These are phyloP conservation scores for Pseudogymnoascus sp. DNA, from an alignment of 2,329 filamentous ascomycete genomes.

Conservation along the genomic window DNA sequence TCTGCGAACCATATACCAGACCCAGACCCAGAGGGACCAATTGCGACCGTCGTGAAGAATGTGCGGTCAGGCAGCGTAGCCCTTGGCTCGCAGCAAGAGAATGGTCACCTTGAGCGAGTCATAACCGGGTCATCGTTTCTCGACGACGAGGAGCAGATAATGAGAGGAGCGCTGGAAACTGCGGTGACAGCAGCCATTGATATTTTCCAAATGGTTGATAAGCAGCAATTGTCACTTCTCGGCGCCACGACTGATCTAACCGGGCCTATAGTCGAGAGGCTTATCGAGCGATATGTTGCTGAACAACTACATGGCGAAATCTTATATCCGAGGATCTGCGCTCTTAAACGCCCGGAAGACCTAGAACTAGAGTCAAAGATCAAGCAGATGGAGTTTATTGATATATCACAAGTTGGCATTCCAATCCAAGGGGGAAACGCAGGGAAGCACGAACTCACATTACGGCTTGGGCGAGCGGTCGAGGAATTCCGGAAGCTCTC, in stretches of 20 bases:
- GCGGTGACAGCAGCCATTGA: constrained; percentile 91
- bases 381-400: constrained; percentile 84
- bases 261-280: constrained; percentile 78
- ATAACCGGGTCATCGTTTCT: constrained; percentile 42
- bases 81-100: constrained; percentile 15
- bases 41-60: constrained; percentile 45
- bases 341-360: constrained; percentile 72
- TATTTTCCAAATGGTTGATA: constrained; percentile 90
- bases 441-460: constrained; percentile 73
- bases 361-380: constrained; percentile 82
- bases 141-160: constrained; percentile 84
- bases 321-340: constrained; percentile 73
- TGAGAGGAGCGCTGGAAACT: constrained; percentile 81
- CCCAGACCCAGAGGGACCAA: constrained; percentile 47
- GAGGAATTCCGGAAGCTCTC: constrained; percentile 87
- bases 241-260: constrained; percentile 91
- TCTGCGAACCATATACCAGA: constrained; percentile 52
- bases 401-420: constrained; percentile 91
- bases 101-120: constrained; percentile 26
- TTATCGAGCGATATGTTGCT: constrained; percentile 90
- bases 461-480: constrained; percentile 67
- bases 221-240: constrained; percentile 83
- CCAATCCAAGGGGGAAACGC: constrained; percentile 67
- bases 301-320: constrained; percentile 83
- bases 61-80: constrained; percentile 43